Base-by-base conservation (phyloP, 805 yeast species). In the Candida sphagnicola region DNA sequence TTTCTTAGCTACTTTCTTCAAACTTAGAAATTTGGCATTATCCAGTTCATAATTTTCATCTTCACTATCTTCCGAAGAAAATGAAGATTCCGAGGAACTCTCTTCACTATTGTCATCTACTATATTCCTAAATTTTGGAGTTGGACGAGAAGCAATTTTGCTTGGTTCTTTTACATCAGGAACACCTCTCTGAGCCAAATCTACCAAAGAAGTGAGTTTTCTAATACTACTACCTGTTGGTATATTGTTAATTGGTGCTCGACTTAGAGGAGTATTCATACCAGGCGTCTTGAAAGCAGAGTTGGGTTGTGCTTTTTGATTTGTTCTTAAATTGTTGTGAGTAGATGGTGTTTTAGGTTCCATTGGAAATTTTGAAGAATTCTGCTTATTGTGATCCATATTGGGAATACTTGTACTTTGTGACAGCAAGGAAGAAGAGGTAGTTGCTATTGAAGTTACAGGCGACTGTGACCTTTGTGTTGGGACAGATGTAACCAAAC, bases 151-250 rank as follows among this genome's bases (percentile, higher is more conserved):
- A 6, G 10, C 18, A 16, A 5, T 25, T 11, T 15, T 35, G 23
- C 23, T 38, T 5, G 65, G 63, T 32, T 80, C 85, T 39, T 69
- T 72, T 0, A 82, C 86, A 15, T 77, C 85, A 2, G 89, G 89
- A 10, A 82, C 71, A 3, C 86, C 88, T 37, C 81, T 66, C n/a
- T 72, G 67, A 4, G 73, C 80, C 42, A 82, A 61, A 43, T 81
- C 84, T 3, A 77, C 72, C 23, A 82, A 57, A 1, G 85, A 75
- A 13, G 57, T 48, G 38, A 78, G 23, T n/a, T 19, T 18, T 13
- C 16, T 6, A 11, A 31, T 11, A 13, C 16, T 18, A 16, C 32
- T 13, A 14, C 28, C 29, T 6, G 15, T 18, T 17, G 16, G 15
- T 16, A 23, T 5, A 8, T 18, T 35, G 14, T 12, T 19, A 28